Percentiles rank a stretch among this genome's conserved stretches.
Conservation (phyloP, 805 yeast genomes). For the Dipodascopsis tothii region DNA sequence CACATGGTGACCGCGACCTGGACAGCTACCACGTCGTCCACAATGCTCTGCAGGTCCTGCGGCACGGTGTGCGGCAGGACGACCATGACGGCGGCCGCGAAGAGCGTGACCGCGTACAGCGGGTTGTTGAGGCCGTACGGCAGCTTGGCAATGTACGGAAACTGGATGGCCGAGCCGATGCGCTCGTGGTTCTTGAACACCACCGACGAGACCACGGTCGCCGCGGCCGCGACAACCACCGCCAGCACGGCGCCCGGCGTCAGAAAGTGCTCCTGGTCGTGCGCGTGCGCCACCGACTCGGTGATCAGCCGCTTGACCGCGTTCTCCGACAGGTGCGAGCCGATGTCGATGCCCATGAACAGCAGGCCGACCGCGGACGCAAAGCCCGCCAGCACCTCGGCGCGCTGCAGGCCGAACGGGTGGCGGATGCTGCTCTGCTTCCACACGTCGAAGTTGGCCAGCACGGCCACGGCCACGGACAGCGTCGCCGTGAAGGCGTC, state of each 20-base stretch:
- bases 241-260: conserved; percentile 12
- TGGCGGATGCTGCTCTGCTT: conserved; percentile 66
- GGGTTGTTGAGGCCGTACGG: conserved; percentile 20
- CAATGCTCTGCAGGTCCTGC: conserved; percentile 23
- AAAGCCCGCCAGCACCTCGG: conserved; percentile 81
- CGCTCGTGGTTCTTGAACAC: conserved; percentile 32
- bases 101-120: conserved; percentile 10
- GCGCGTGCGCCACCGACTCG: conserved; percentile 14
- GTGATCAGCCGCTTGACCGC: conserved; percentile 26
- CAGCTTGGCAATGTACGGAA: conserved; percentile 11
- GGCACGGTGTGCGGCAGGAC: conserved; percentile 14
- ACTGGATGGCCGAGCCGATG: conserved; percentile 24
- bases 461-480: conserved; percentile 62
- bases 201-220: conserved; percentile 33
- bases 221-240: conserved; percentile 24
- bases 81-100: conserved; percentile 5
- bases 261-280: conserved; percentile 15
- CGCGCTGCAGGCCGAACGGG: conserved; percentile 90
- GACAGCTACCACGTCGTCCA: conserved; percentile 35
- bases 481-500: conserved; percentile 73
- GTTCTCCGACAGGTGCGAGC: conserved; percentile 83
- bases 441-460: conserved; percentile 94
- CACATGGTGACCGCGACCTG: conserved; percentile 36
- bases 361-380: conserved; percentile 76
- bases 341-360: conserved; percentile 83